A percentile compares a stretch with the other conserved stretches of the same genome.
Conservation (phyloP, 495 filamentous ascomycete genomes). For the Hyphodiscus hymeniophilus region DNA sequence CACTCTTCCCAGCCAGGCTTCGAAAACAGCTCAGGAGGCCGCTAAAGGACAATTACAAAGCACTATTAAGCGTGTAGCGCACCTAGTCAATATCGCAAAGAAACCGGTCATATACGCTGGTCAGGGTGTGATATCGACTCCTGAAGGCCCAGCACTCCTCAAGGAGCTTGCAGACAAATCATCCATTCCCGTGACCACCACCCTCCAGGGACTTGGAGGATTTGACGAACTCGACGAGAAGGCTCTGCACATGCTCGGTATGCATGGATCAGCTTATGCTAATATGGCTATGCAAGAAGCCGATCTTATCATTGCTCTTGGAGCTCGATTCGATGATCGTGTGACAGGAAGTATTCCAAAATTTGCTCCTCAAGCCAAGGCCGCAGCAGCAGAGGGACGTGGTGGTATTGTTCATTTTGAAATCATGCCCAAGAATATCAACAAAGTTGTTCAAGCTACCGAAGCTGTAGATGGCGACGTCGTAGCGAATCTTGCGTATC, state of each 20-base stretch:
- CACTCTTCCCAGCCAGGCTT: slow-evolving; percentile 59
- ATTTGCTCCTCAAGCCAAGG: slow-evolving; percentile 61
- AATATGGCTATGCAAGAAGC: slow-evolving; percentile 75
- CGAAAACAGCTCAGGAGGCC: slow-evolving; percentile 52
- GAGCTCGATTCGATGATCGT: slow-evolving; percentile 71
- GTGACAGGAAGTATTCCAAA: slow-evolving; percentile 56
- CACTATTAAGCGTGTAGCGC: slow-evolving; percentile 54
- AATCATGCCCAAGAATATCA: slow-evolving; percentile 81
- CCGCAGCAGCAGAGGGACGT: slow-evolving; percentile 58
- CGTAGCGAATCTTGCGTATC: slow-evolving; percentile 56
- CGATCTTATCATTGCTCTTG: slow-evolving; percentile 70
- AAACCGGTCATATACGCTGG: slow-evolving; percentile 72
- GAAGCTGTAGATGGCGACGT: slow-evolving; percentile 75
- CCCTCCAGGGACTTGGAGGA: slow-evolving; percentile 68
- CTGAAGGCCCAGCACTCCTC: slow-evolving; percentile 59
- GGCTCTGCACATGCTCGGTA: slow-evolving; percentile 74
- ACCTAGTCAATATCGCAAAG: slow-evolving; percentile 65
- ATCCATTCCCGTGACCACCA: slow-evolving; percentile 69
- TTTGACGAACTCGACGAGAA: slow-evolving; percentile 72
- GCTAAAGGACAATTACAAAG: slow-evolving; percentile 45
- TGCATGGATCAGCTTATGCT: slow-evolving; percentile 74
- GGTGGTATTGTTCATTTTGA: slow-evolving; percentile 78
- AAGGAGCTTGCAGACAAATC: slow-evolving; percentile 63
- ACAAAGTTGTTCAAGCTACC: slow-evolving; percentile 77
- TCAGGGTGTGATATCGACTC: slow-evolving; percentile 55